Evolutionary conservation across 2,329 filamentous ascomycete species (phyloP), one percentile per base, ranked within the genome.

Genomic region (Cercospora brassicicola): DNA sequence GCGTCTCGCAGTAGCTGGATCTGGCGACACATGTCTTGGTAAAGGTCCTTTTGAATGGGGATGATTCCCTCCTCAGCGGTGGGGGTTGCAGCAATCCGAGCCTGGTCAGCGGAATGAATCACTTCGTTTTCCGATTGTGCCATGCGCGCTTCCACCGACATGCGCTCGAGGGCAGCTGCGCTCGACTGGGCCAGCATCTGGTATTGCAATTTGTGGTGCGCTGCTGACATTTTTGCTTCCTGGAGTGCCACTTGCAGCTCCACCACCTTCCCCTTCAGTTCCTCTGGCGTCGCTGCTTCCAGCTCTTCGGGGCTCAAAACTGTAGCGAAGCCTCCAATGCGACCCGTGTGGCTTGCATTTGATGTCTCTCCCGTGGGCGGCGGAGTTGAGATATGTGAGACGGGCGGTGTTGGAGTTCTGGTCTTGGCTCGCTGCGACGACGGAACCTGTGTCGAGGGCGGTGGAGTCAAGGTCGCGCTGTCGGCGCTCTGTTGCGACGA

Each of bases 61-160:
- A 70, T 81, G 76, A 71, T 76, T 73, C 70, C 76, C 63, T 73
- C 71, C 30, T 85, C 82, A 23, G 84, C 84, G 61, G 88, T 85
- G 5, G 82, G 20, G 82, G 83, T 6, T 81, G 80, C 72, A 81
- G 84, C 66, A 86, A 80, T 67, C 84, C 88, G 62, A 86, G 87
- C 62, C 76, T 91, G 87, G 76, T 95, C 91, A 13, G 89, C 89
- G 69, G 86, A 85, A 68, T 93, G 90, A 30, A 97, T 83, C 11
- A 94, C 91, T 69, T 97, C 91, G 20, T 96, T 90, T 79, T 97
- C 93, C 23, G 91, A 87, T 70, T 92, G 88, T n/a, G 90, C 91
- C 87, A 97, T 94, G 72, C 95, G 91, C 74, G 96, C 91, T 79
- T 97, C 94, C 4, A 97, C 94, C 39, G 90, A 91, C 73, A 94